phyloP scores from a whole-genome alignment of 495 filamentous ascomycete species.

The Xeromyces bisporus region DNA sequence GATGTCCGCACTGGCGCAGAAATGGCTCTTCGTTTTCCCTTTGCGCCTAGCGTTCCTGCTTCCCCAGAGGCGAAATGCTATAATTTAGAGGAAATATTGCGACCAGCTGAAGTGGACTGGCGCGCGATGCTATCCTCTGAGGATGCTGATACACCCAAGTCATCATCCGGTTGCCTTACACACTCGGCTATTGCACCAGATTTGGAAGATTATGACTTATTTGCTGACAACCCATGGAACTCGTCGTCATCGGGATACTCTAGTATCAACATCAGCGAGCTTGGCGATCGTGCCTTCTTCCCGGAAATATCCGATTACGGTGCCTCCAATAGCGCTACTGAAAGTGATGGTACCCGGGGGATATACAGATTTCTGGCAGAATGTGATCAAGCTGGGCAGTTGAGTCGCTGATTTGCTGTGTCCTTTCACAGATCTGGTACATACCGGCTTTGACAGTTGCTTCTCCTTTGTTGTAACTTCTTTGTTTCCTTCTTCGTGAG shows the following conservation, averaged over 20 bases:
- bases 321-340: conserved; percentile 27
- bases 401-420: conserved; percentile 3
- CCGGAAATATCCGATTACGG: conserved; percentile 17
- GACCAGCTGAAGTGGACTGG: conserved; percentile 33
- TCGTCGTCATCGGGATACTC: conserved; percentile 33
- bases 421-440: conserved; percentile 6
- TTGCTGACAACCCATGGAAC: conserved; percentile 33
- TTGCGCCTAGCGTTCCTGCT: conserved; percentile 44
- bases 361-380: conserved; percentile 79
- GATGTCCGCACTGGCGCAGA: conserved; percentile 40
- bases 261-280: conserved; percentile 36
- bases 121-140: conserved; percentile 38
- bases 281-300: conserved; percentile 28
- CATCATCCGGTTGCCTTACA: conserved; percentile 10
- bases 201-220: conserved; percentile 31
- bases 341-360: conserved; percentile 68
- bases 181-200: conserved; percentile 18
- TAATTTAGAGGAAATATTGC: conserved; percentile 12
- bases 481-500: background rate
- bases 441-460: conserved; percentile 12
- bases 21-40: conserved; percentile 71
- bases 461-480: conserved; percentile 1
- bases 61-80: conserved; percentile 20
- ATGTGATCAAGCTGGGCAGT: conserved; percentile 44
- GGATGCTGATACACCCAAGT: conserved; percentile 5